These are phyloP conservation scores for Zangia roseola DNA, from an alignment of 768 basidiomycete species.

Conservation along the genomic window DNA sequence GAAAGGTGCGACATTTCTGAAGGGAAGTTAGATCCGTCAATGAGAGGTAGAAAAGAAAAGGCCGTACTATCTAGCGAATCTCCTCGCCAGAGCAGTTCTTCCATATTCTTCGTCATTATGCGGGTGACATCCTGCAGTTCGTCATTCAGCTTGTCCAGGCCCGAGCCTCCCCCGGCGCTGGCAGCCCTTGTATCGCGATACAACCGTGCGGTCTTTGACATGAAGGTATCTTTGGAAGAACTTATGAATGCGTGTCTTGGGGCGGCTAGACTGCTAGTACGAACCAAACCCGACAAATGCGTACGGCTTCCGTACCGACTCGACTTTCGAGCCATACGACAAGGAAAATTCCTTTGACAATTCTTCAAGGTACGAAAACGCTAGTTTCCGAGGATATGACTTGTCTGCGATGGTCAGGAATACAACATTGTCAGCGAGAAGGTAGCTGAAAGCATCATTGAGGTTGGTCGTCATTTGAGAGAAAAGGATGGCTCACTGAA, in stretches of 20 bases:
- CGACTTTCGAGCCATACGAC: slow-evolving; percentile 92
- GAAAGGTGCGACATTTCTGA: slow-evolving; percentile 97
- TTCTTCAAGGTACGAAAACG: slow-evolving; percentile 97
- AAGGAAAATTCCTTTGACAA: slow-evolving; percentile 93
- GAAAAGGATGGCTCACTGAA: slow-evolving; percentile 67
- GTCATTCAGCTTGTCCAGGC: slow-evolving; percentile 87
- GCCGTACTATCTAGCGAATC: slow-evolving; percentile 91
- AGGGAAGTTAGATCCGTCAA: not conserved
- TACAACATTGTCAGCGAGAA: slow-evolving; percentile 91
- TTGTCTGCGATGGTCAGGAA: slow-evolving; percentile 96
- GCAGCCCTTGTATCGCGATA: slow-evolving; percentile 94
- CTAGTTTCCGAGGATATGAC: slow-evolving; percentile 94
- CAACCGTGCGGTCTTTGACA: slow-evolving; percentile 94
- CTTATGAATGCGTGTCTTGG: slow-evolving; percentile 2
- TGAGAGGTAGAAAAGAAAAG: not conserved
- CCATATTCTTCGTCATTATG: slow-evolving; percentile 99
- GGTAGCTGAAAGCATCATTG: slow-evolving; percentile 61
- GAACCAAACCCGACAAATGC: slow-evolving; percentile 97
- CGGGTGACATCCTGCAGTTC: slow-evolving; percentile 97
- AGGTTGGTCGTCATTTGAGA: slow-evolving; percentile 1
- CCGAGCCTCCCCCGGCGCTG: slow-evolving; percentile 58
- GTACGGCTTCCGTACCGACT: slow-evolving; percentile 92
- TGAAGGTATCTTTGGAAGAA: slow-evolving; percentile 83
- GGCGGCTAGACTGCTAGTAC: slow-evolving; percentile 26
- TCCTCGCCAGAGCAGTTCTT: slow-evolving; percentile 96